Evolutionary conservation across 75 land plant genomes (phyloP).

Genomic region (Pinus taeda): DNA sequence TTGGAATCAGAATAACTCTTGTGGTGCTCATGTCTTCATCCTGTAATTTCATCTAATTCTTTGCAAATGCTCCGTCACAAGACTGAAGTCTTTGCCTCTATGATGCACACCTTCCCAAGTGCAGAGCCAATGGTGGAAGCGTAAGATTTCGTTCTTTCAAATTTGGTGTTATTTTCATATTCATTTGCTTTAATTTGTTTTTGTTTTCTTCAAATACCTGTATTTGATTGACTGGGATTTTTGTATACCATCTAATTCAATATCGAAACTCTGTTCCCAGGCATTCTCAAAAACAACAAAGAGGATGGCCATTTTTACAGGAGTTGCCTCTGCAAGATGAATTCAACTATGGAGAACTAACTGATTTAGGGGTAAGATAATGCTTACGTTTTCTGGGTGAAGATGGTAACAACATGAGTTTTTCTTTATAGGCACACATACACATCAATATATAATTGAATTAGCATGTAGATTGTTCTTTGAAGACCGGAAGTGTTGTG

Average conservation of each 20-base stretch:
- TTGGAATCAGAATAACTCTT: neutral
- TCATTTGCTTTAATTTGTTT: neutral
- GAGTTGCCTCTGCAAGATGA: constrained; percentile 10
- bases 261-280: neutral
- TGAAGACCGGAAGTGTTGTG: neutral
- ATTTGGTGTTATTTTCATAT: neutral
- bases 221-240: neutral
- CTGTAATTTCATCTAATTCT: neutral
- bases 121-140: constrained; percentile 13
- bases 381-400: neutral
- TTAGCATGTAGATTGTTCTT: neutral
- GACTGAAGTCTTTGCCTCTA: constrained; percentile 18
- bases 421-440: neutral
- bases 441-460: too few species aligned
- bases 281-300: constrained; percentile 10
- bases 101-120: constrained; percentile 9
- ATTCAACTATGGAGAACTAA: neutral
- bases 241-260: neutral
- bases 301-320: constrained; percentile 8
- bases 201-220: neutral
- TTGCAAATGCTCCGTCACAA: constrained; percentile 32
- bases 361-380: constrained; percentile 4
- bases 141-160: constrained; percentile 7
- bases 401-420: neutral
- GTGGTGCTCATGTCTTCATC: neutral